Evolutionary conservation across 129 eudicot genomes (phyloP).

Genomic region (Escallonia herrerae): DNA sequence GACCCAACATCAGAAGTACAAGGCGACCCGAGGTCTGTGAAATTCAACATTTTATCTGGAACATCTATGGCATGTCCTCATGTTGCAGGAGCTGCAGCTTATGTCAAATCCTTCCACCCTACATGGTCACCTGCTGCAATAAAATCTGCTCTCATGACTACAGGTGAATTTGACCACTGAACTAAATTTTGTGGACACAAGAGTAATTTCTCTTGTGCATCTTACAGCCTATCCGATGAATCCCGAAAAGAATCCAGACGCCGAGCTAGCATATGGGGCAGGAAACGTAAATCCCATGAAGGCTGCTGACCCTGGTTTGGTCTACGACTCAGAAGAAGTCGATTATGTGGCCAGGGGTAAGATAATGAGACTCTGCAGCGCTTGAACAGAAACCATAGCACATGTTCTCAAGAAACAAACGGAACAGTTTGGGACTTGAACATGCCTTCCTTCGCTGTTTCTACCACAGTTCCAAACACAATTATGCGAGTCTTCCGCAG

Average conservation of each 20-base stretch:
- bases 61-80: slow-evolving; percentile 79
- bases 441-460: slow-evolving; percentile 46
- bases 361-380: slow-evolving; percentile 7
- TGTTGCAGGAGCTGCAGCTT: slow-evolving; percentile 57
- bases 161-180: slow-evolving; percentile 18
- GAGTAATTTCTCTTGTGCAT: not conserved
- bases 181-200: not conserved
- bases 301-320: slow-evolving; percentile 42
- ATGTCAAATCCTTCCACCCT: slow-evolving; percentile 53
- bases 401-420: slow-evolving; percentile 18
- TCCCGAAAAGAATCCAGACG: slow-evolving; percentile 18
- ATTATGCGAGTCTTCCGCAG: slow-evolving; percentile 22
- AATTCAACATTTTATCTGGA: slow-evolving; percentile 46
- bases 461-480: not conserved
- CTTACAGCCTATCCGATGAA: too few species aligned
- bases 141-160: slow-evolving; percentile 68
- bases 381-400: slow-evolving; percentile 25
- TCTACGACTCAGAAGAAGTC: slow-evolving; percentile 37
- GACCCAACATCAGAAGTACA: slow-evolving; percentile 27
- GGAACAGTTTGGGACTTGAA: slow-evolving; percentile 39
- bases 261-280: slow-evolving; percentile 50
- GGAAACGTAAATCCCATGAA: slow-evolving; percentile 38
- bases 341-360: slow-evolving; percentile 56
- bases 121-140: slow-evolving; percentile 61
- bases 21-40: slow-evolving; percentile 40